These are phyloP conservation scores for Penicillium sp. DNA, from an alignment of 2,329 filamentous ascomycete genomes.

Conservation along the genomic window DNA sequence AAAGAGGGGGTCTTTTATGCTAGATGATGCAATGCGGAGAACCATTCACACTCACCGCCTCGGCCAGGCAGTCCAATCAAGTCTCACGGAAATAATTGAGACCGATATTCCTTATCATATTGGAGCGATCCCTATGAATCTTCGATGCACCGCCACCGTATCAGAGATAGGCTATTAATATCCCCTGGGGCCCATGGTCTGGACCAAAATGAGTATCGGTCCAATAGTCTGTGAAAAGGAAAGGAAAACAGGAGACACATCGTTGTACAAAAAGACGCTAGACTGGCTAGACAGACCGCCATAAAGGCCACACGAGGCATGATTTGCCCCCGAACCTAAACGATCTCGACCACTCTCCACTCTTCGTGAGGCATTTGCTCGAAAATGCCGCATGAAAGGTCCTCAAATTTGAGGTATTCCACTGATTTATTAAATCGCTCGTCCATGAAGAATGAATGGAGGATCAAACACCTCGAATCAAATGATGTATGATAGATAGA, in stretches of 20 bases:
- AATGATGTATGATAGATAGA: background rate
- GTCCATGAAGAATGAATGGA: background rate
- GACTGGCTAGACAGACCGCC: background rate
- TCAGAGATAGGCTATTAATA: constrained; percentile 15
- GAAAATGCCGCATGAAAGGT: constrained; percentile 13
- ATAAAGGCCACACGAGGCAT: background rate
- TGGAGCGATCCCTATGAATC: background rate
- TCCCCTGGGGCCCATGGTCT: constrained; percentile 15
- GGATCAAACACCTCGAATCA: background rate
- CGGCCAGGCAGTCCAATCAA: constrained; percentile 13
- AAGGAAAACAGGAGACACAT: background rate
- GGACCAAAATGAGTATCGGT: constrained; percentile 14
- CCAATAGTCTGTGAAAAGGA: background rate
- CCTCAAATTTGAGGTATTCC: background rate
- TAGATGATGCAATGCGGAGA: constrained; percentile 24
- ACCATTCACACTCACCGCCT: constrained; percentile 17
- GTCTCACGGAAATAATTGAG: constrained; percentile 10
- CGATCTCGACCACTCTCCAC: constrained; percentile 13
- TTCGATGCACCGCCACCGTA: constrained; percentile 1
- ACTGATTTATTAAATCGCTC: background rate
- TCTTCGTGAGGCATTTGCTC: constrained; percentile 16
- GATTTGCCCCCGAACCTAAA: constrained; percentile 8
- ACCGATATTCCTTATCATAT: background rate
- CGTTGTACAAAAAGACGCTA: background rate
- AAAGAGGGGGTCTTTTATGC: background rate